Evolutionary conservation across 805 yeast species (phyloP).

Genomic region (Kodamaea leandrae): DNA sequence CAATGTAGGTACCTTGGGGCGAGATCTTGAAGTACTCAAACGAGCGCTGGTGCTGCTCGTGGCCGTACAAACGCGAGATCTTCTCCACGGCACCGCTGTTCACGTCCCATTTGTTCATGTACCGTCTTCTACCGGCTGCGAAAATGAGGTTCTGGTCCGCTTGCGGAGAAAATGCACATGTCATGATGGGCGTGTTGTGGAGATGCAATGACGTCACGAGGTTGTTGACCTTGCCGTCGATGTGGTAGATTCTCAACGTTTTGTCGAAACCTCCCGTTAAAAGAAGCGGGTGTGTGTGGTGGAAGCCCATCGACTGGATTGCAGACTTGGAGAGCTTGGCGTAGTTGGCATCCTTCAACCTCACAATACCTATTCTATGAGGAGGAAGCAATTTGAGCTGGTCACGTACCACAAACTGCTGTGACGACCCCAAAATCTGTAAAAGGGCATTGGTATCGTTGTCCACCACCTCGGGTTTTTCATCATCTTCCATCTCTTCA

Average conservation of each 20-base stretch:
- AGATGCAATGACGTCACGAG: constrained; percentile 81
- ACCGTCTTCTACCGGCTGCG: constrained; percentile 89
- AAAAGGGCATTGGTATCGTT: constrained; percentile 31
- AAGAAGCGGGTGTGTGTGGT: constrained; percentile 76
- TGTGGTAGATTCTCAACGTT: constrained; percentile 80
- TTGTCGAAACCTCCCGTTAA: constrained; percentile 92
- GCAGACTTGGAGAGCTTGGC: constrained; percentile 70
- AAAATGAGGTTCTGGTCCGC: constrained; percentile 51
- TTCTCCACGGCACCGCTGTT: constrained; percentile 71
- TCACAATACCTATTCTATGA: constrained; percentile 65
- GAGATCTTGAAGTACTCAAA: constrained; percentile 84
- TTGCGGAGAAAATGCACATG: constrained; percentile 58
- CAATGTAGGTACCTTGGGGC: constrained; percentile 68
- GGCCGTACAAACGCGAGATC: constrained; percentile 87
- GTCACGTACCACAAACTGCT: constrained; percentile 41
- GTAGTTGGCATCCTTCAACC: constrained; percentile 84
- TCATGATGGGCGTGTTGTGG: constrained; percentile 74
- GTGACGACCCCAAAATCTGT: constrained; percentile 30
- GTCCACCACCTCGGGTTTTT: constrained; percentile 8
- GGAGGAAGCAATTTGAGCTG: constrained; percentile 63
- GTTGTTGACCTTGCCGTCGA: constrained; percentile 82
- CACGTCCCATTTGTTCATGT: constrained; percentile 90
- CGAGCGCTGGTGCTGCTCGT: constrained; percentile 77
- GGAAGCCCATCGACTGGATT: constrained; percentile 83
- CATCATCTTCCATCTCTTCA: constrained; percentile 17